Conservation (phyloP, 2,329 filamentous ascomycete genomes). For the Botrytis byssoidea region DNA sequence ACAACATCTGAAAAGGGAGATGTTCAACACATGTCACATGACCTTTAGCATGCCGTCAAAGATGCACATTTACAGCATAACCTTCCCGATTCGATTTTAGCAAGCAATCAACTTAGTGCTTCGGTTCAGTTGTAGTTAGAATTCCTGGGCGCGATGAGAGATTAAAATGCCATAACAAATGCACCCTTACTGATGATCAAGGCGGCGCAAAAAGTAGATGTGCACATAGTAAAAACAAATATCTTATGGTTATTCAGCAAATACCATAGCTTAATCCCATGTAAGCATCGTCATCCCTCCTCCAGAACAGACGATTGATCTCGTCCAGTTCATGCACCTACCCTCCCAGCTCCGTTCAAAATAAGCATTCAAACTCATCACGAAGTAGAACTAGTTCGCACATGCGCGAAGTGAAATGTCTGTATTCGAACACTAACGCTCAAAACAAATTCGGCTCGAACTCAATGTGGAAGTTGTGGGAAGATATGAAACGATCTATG, state of each 20-base stretch:
- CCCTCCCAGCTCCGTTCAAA: background rate
- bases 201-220: background rate
- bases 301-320: background rate
- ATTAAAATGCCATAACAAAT: background rate
- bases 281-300: background rate
- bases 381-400: background rate
- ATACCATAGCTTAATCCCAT: background rate
- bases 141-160: background rate
- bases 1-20: background rate
- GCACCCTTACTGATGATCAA: background rate
- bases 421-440: background rate
- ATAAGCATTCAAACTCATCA: background rate
- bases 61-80: background rate
- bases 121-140: too few species aligned
- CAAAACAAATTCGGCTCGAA: background rate
- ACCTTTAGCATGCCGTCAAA: background rate
- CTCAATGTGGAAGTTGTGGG: background rate
- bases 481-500: background rate
- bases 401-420: too few species aligned
- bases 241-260: background rate
- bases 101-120: background rate
- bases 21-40: background rate
- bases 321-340: background rate
- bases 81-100: background rate
- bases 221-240: background rate